These are phyloP conservation scores for Alternaria sp. DNA, from an alignment of 2,329 filamentous ascomycete genomes.

Conservation along the genomic window DNA sequence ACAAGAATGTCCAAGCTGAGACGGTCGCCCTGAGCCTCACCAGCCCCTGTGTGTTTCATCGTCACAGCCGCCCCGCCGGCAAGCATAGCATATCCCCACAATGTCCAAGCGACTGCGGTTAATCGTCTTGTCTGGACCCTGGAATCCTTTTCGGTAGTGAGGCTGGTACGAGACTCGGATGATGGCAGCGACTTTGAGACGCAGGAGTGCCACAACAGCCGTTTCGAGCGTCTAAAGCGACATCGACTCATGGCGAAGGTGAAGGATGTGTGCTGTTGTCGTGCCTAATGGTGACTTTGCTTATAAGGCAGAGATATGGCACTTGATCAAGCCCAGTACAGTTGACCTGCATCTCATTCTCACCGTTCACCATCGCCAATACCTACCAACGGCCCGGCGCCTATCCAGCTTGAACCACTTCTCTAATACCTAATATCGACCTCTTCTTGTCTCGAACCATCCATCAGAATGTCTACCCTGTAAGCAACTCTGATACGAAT, in stretches of 20 bases:
- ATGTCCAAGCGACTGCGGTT: constrained; percentile 4
- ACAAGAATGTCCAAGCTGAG: constrained; percentile 9
- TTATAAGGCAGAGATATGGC: constrained; percentile 34
- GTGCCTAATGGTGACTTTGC: constrained; percentile 5
- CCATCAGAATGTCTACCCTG: constrained; percentile 37
- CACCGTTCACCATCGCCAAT: constrained; percentile 9
- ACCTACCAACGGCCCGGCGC: constrained; percentile 20
- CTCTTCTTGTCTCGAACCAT: neutral
- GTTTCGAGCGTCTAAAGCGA: constrained; percentile 23
- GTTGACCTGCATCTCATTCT: constrained; percentile 33
- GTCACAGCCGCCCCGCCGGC: constrained; percentile 11
- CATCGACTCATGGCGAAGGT: neutral
- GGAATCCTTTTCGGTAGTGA: neutral
- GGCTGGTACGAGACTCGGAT: constrained; percentile 31
- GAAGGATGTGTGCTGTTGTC: neutral
- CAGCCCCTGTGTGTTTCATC: constrained; percentile 25
- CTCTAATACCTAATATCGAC: constrained; percentile 7
- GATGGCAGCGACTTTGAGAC: constrained; percentile 25
- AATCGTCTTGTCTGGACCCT: constrained; percentile 5
- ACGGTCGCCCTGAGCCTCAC: constrained; percentile 6
- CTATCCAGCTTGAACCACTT: neutral
- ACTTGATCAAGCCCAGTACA: constrained; percentile 25
- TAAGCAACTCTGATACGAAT: constrained; percentile 17
- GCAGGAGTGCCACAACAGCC: constrained; percentile 24
- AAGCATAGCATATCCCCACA: constrained; percentile 13